These are phyloP conservation scores for Trypethelium eluteriae DNA, from an alignment of 495 filamentous ascomycete species.

Conservation along the genomic window DNA sequence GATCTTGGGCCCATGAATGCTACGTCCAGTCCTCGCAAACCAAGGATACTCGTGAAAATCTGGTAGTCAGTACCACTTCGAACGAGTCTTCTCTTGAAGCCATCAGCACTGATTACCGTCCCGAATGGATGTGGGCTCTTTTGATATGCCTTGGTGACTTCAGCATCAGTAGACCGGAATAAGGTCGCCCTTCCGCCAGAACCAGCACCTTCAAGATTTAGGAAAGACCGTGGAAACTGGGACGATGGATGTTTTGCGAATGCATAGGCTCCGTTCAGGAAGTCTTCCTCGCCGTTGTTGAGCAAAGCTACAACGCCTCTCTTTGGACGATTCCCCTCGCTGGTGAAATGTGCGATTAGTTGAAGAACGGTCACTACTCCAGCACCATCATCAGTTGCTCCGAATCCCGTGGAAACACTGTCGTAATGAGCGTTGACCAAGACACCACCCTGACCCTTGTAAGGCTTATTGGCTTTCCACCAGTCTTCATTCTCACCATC, in stretches of 20 bases:
- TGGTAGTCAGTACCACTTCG: slow-evolving; percentile 84
- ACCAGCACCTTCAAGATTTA: slow-evolving; percentile 93
- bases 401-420: slow-evolving; percentile 82
- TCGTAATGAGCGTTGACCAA: slow-evolving; percentile 96
- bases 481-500: slow-evolving; percentile 59
- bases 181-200: slow-evolving; percentile 83
- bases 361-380: slow-evolving; percentile 81
- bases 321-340: slow-evolving; percentile 63
- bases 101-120: slow-evolving; percentile 70
- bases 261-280: slow-evolving; percentile 79
- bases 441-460: slow-evolving; percentile 61
- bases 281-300: slow-evolving; percentile 97
- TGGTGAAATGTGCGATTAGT: slow-evolving; percentile 80
- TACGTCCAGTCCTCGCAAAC: slow-evolving; percentile 82
- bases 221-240: slow-evolving; percentile 69
- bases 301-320: slow-evolving; percentile 76
- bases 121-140: slow-evolving; percentile 70
- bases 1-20: slow-evolving; percentile 83
- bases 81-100: slow-evolving; percentile 69
- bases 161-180: slow-evolving; percentile 78
- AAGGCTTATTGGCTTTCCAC: slow-evolving; percentile 49
- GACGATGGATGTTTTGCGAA: slow-evolving; percentile 75
- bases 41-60: slow-evolving; percentile 70
- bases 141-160: slow-evolving; percentile 74
- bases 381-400: slow-evolving; percentile 90